Evolutionary conservation across 352 stramenopile species (phyloP).

Genomic region (Globisporangium canariense): DNA sequence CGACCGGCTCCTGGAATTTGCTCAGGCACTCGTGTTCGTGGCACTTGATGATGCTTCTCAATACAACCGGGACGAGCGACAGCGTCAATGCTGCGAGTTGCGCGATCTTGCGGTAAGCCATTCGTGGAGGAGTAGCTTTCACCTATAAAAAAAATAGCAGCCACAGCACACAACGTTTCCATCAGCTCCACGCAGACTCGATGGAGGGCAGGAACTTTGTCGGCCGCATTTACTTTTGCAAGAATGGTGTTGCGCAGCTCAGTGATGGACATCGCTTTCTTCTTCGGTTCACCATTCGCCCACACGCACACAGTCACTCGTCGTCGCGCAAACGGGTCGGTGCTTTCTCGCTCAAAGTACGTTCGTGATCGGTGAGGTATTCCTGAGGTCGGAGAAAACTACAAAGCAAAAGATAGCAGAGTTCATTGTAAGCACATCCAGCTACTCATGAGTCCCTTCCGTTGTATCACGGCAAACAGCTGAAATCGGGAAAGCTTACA

Average conservation of each 20-base stretch:
- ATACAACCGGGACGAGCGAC: constrained; percentile 53
- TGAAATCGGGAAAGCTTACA: constrained; percentile 12
- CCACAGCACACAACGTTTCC: neutral
- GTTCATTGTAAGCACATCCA: constrained; percentile 8
- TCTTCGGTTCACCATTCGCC: constrained; percentile 62
- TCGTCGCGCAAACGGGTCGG: constrained; percentile 53
- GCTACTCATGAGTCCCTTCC: constrained; percentile 1
- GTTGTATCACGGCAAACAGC: neutral
- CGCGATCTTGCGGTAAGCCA: constrained; percentile 71
- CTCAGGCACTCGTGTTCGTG: constrained; percentile 53
- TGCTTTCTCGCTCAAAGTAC: constrained; percentile 30
- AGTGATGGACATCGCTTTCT: constrained; percentile 77
- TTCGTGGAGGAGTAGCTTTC: constrained; percentile 65
- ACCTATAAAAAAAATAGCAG: constrained; percentile 26
- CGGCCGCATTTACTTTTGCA: constrained; percentile 39
- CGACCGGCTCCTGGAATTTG: constrained; percentile 45
- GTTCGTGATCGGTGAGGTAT: constrained; percentile 32
- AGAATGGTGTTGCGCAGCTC: constrained; percentile 81
- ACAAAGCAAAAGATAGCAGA: neutral
- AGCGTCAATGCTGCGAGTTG: constrained; percentile 51
- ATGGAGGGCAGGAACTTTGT: neutral
- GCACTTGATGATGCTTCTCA: constrained; percentile 55
- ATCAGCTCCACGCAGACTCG: neutral
- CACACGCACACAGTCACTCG: constrained; percentile 77
- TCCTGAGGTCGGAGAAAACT: constrained; percentile 22